Percentiles rank a stretch among this genome's conserved stretches.
Evolutionary conservation across 1,139 yeast species (phyloP).

Genomic region (Candida neerlandica): DNA sequence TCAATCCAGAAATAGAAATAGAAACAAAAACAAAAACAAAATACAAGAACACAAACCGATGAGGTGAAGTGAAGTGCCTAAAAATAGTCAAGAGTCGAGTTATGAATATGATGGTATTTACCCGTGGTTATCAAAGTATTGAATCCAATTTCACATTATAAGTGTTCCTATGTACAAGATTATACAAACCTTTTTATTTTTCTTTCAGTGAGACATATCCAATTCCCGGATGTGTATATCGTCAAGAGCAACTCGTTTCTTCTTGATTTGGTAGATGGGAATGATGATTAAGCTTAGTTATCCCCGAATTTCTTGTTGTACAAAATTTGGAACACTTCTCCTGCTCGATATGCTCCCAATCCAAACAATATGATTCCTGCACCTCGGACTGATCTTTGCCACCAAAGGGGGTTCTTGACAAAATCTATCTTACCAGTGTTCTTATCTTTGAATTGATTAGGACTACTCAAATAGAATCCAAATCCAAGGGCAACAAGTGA

Average conservation of each 20-base stretch:
- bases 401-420: slow-evolving; percentile 43
- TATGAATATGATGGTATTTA: neutral
- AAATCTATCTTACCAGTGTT: slow-evolving; percentile 34
- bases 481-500: slow-evolving; percentile 36
- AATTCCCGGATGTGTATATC: no score
- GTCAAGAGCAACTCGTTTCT: neutral
- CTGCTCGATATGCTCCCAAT: slow-evolving; percentile 40
- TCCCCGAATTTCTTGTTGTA: slow-evolving; percentile 14
- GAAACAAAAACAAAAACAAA: no score
- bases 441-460: slow-evolving; percentile 33
- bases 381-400: slow-evolving; percentile 40
- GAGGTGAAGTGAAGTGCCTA: no score
- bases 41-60: neutral
- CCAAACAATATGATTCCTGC: slow-evolving; percentile 38
- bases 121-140: neutral
- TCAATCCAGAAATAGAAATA: no score
- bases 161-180: neutral
- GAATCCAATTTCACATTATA: neutral
- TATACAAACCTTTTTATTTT: neutral
- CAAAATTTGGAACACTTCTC: slow-evolving; percentile 28
- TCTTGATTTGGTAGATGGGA: neutral
- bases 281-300: no score
- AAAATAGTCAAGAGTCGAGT: neutral
- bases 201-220: no score
- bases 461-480: slow-evolving; percentile 37